phyloP scores from a whole-genome alignment of 768 basidiomycete genomes.

The Tricholoma bakamatsutake region DNA sequence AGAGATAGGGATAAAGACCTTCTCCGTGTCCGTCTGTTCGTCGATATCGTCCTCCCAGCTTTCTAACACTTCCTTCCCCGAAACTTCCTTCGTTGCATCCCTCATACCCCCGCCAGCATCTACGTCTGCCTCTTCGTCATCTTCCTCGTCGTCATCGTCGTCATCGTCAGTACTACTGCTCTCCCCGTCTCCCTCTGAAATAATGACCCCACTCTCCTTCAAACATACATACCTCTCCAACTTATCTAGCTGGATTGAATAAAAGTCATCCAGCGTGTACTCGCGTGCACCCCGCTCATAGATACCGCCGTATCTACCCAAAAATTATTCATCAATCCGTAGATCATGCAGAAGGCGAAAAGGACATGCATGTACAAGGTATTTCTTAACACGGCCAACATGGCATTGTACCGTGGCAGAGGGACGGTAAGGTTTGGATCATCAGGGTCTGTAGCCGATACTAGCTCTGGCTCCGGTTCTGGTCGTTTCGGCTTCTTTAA shows the following conservation, averaged over 20 bases:
- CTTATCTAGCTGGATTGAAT: slow-evolving; percentile 77
- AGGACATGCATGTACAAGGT: slow-evolving; percentile 74
- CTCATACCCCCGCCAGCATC: slow-evolving; percentile 21
- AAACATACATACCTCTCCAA: slow-evolving; percentile 73
- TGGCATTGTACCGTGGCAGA: slow-evolving; percentile 76
- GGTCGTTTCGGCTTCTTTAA: neutral
- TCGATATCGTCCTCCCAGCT: slow-evolving; percentile 3
- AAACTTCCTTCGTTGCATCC: neutral
- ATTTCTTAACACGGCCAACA: slow-evolving; percentile 81
- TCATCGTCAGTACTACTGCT: slow-evolving; percentile 60
- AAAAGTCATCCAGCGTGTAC: slow-evolving; percentile 87
- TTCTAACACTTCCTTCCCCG: slow-evolving; percentile 7
- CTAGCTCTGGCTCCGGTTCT: slow-evolving; percentile 21
- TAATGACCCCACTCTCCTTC: slow-evolving; percentile 56
- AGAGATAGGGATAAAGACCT: slow-evolving; percentile 5
- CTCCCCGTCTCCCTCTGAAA: slow-evolving; percentile 56
- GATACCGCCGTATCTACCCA: slow-evolving; percentile 77
- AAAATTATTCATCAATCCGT: neutral
- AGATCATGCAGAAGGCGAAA: neutral
- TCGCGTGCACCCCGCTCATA: slow-evolving; percentile 78
- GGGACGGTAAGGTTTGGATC: slow-evolving; percentile 65
- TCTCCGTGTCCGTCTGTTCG: slow-evolving; percentile 16
- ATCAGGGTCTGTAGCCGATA: slow-evolving; percentile 44
- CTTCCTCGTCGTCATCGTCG: slow-evolving; percentile 51
- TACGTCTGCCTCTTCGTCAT: slow-evolving; percentile 38